Evolutionary conservation across 331 rosid genomes (phyloP).

Genomic region (Dryas integrifolia): DNA sequence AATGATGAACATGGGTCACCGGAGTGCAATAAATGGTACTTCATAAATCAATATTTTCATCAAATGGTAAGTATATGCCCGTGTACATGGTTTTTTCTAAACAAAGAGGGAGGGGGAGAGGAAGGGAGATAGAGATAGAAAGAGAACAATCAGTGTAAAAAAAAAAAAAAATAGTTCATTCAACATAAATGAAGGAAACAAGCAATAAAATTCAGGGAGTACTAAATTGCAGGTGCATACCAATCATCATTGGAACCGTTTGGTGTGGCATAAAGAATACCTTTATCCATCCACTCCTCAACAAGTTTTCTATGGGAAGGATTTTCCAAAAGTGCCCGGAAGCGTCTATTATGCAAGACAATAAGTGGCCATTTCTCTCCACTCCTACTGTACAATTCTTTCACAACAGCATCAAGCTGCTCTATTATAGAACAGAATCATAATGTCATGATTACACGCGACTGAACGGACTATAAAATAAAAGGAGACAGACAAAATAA

Average conservation of each 20-base stretch:
- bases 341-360: conserved; percentile 73
- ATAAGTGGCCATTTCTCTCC: conserved; percentile 79
- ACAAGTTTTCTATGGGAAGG: conserved; percentile 55
- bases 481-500: neutral
- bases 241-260: conserved; percentile 93
- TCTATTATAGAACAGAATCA: conserved; percentile 35
- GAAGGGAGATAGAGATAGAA: no score
- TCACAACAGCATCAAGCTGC: conserved; percentile 81
- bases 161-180: neutral
- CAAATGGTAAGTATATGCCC: neutral
- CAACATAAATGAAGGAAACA: conserved; percentile 2
- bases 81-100: neutral
- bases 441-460: conserved; percentile 16
- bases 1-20: neutral
- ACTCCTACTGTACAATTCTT: conserved; percentile 53
- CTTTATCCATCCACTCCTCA: conserved; percentile 75
- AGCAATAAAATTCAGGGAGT: neutral
- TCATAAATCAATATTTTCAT: conserved; percentile 2
- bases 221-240: conserved; percentile 36
- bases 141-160: neutral
- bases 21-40: neutral
- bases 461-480: neutral
- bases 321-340: conserved; percentile 59
- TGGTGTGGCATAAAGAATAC: conserved; percentile 73
- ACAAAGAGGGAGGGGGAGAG: no score